Conservation (phyloP, 495 filamentous ascomycete species). For the Penicillium flavigenum region DNA sequence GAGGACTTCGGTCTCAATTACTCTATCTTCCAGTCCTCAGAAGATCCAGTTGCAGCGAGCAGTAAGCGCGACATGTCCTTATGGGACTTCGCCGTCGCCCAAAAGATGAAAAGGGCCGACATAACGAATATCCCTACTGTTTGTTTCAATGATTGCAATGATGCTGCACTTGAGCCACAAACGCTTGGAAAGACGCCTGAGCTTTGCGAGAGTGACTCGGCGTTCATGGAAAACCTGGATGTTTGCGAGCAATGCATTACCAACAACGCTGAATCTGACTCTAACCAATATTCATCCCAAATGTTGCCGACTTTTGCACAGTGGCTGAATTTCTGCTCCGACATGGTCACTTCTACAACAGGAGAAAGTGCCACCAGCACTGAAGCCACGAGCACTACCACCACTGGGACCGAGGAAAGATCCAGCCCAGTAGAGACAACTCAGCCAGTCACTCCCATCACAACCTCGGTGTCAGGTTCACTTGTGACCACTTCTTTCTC, state of each 20-base stretch:
- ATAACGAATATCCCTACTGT: slow-evolving; percentile 31
- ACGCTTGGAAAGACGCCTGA: slow-evolving; percentile 41
- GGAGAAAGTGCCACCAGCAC: neutral
- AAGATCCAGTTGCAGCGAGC: slow-evolving; percentile 1
- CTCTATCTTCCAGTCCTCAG: slow-evolving; percentile 51
- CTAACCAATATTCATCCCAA: slow-evolving; percentile 8
- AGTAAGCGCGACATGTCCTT: slow-evolving; percentile 10
- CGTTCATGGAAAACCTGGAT: slow-evolving; percentile 37
- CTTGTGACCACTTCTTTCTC: slow-evolving; percentile 2
- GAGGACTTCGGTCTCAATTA: slow-evolving; percentile 60
- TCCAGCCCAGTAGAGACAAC: slow-evolving; percentile 1
- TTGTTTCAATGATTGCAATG: slow-evolving; percentile 58
- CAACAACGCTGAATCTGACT: slow-evolving; percentile 5
- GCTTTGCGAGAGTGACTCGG: slow-evolving; percentile 45
- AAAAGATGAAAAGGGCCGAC: slow-evolving; percentile 11
- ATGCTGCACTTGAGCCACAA: slow-evolving; percentile 47
- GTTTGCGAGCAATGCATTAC: slow-evolving; percentile 38
- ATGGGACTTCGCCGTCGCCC: neutral
- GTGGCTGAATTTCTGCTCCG: slow-evolving; percentile 23
- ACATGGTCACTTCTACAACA: slow-evolving; percentile 12
- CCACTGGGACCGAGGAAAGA: neutral
- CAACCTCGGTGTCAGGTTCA: neutral
- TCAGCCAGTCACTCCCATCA: neutral
- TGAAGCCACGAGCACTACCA: neutral
- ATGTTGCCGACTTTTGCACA: slow-evolving; percentile 22